A percentile compares a stretch with the other conserved stretches of the same genome.
These are phyloP conservation scores for Phytophthora cryptogea DNA, from an alignment of 352 stramenopile genomes.

Conservation along the genomic window DNA sequence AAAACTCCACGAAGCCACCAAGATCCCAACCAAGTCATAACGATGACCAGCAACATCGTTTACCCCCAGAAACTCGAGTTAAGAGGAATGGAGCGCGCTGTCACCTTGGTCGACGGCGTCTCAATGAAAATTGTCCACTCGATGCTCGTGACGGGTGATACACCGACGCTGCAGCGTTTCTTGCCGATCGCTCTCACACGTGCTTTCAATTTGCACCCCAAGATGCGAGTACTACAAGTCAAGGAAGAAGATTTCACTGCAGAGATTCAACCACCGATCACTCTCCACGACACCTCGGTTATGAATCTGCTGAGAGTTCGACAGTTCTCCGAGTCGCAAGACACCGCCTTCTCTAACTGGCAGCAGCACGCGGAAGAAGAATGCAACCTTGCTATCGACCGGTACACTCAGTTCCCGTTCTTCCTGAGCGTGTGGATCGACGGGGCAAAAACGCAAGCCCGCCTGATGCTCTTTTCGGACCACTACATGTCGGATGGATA, in stretches of 20 bases:
- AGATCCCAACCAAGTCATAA: too few relatives aligned
- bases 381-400: constrained; percentile 38
- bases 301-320: constrained; percentile 24
- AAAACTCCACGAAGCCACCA: too few relatives aligned
- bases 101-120: constrained; percentile 3
- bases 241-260: constrained; percentile 24
- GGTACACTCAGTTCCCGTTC: constrained; percentile 36
- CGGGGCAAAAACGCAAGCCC: constrained; percentile 7
- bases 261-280: constrained; percentile 32
- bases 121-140: constrained; percentile 13
- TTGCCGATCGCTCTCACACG: constrained; percentile 25
- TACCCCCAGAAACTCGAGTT: constrained; percentile 13
- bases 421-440: constrained; percentile 33
- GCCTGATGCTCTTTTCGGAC: constrained; percentile 53
- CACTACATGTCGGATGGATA: constrained; percentile 54
- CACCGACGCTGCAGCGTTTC: constrained; percentile 17
- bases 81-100: constrained; percentile 24
- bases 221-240: constrained; percentile 33
- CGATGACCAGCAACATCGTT: too few relatives aligned
- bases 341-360: constrained; percentile 22
- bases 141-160: constrained; percentile 13
- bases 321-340: background rate
- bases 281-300: constrained; percentile 16
- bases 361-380: constrained; percentile 35
- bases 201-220: constrained; percentile 42